A percentile compares a stretch with the other conserved stretches of the same genome.
Evolutionary conservation across 306 rosid species (phyloP).

Genomic region (Quercus mongolica): DNA sequence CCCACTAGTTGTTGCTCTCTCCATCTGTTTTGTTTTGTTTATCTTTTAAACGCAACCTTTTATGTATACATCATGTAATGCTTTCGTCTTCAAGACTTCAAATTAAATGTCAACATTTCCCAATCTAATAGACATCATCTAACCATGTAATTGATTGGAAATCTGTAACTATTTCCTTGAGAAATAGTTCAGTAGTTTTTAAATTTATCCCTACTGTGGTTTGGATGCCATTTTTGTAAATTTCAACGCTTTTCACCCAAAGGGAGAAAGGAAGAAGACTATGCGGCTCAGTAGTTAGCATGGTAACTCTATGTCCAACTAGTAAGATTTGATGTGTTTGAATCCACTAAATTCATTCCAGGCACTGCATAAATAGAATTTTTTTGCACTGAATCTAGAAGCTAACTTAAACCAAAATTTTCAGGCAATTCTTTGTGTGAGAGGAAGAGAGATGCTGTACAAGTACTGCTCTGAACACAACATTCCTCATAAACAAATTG

Average conservation of each 20-base stretch:
- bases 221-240: background rate
- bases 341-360: background rate
- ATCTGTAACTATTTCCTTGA: background rate
- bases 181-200: background rate
- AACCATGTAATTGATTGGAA: background rate
- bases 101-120: background rate
- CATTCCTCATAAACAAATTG: conserved; percentile 69
- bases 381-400: background rate
- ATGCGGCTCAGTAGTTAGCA: background rate
- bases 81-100: background rate
- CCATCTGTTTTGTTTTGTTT: background rate
- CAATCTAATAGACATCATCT: background rate
- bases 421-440: conserved; percentile 68
- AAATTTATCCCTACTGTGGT: background rate
- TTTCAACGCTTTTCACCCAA: background rate
- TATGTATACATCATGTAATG: background rate
- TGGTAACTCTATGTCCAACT: background rate
- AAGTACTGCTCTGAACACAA: conserved; percentile 59
- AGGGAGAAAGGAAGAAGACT: background rate
- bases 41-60: background rate
- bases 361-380: background rate
- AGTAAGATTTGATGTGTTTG: background rate
- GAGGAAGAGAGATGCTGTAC: conserved; percentile 82
- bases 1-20: background rate
- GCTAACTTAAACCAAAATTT: conserved; percentile 1